Conservation (phyloP, 352 stramenopile genomes). For the Phytophthora ohioensis region DNA sequence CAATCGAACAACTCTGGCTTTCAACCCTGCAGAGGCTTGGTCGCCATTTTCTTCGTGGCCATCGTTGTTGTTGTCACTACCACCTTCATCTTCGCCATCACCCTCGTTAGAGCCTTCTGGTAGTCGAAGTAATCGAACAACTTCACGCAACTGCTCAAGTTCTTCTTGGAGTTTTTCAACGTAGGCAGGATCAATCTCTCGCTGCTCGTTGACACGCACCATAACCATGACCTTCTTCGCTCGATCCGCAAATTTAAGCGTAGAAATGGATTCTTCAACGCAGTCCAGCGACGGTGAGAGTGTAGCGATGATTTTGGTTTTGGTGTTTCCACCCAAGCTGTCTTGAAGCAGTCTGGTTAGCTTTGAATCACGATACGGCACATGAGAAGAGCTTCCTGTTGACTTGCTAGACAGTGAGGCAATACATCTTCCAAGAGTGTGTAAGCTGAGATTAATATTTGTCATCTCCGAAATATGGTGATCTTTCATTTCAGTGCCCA, state of each 20-base stretch:
- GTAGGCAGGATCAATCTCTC: conserved; percentile 87
- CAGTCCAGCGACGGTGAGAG: conserved; percentile 87
- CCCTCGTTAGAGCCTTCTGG: conserved; percentile 9
- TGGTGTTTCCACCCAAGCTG: conserved; percentile 87
- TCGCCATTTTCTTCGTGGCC: conserved; percentile 27
- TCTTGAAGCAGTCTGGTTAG: conserved; percentile 93
- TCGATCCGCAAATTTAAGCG: conserved; percentile 93
- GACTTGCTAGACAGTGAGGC: conserved; percentile 70
- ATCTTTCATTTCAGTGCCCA: conserved; percentile 81
- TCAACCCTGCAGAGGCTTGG: conserved; percentile 24
- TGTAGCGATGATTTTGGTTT: conserved; percentile 93
- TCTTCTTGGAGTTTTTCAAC: conserved; percentile 91
- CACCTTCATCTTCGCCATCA: conserved; percentile 11
- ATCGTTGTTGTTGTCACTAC: conserved; percentile 35
- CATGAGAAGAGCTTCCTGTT: conserved; percentile 52
- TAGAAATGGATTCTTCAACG: conserved; percentile 94
- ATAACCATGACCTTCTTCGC: conserved; percentile 93
- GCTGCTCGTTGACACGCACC: conserved; percentile 86
- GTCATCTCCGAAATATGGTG: conserved; percentile 94
- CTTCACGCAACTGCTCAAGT: conserved; percentile 75
- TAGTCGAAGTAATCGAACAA: conserved; percentile 58
- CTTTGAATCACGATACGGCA: conserved; percentile 95
- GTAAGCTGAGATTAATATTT: conserved; percentile 95
- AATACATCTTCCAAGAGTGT: conserved; percentile 92
- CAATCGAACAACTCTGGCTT: conserved; percentile 49